Evolutionary conservation across 2,329 filamentous ascomycete genomes (phyloP).

Genomic region (Fusarium xyrophilum): DNA sequence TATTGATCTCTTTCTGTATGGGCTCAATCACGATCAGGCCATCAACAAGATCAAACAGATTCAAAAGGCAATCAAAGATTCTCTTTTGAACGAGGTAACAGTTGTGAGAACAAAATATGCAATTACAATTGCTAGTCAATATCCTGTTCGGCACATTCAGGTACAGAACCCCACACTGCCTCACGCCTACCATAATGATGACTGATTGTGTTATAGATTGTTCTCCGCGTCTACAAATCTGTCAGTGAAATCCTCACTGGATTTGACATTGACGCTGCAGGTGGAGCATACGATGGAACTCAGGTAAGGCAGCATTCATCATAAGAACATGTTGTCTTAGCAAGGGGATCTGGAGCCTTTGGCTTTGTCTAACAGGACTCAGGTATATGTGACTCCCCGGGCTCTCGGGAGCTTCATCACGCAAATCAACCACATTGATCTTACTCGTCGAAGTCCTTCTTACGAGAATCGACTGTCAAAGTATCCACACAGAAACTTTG

Average conservation of each 20-base stretch:
- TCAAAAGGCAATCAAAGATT: conserved; percentile 75
- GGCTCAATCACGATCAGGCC: conserved; percentile 76
- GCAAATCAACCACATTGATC: conserved; percentile 80
- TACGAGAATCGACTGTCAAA: conserved; percentile 89
- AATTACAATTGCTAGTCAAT: conserved; percentile 84
- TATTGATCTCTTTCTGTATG: conserved; percentile 86
- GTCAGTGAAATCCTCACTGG: conserved; percentile 85
- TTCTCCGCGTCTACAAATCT: conserved; percentile 84
- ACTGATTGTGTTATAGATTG: conserved; percentile 63
- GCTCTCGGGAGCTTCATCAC: conserved; percentile 81
- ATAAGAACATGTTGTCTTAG: neutral
- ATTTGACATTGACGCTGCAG: conserved; percentile 87
- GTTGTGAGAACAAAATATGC: conserved; percentile 87
- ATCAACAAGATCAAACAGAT: conserved; percentile 86
- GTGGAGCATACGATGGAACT: conserved; percentile 79
- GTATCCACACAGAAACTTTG: conserved; percentile 84
- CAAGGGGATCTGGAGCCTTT: neutral
- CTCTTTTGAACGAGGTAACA: conserved; percentile 82
- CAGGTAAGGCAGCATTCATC: conserved; percentile 61
- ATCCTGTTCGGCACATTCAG: conserved; percentile 81
- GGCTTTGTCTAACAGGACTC: conserved; percentile 40
- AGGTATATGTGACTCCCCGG: conserved; percentile 80
- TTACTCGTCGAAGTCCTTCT: conserved; percentile 80
- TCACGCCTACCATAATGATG: neutral
- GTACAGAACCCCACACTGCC: conserved; percentile 40